Base-by-base conservation (phyloP, 176 grass and related monocot genomes). In the Saccharum officinarum region DNA sequence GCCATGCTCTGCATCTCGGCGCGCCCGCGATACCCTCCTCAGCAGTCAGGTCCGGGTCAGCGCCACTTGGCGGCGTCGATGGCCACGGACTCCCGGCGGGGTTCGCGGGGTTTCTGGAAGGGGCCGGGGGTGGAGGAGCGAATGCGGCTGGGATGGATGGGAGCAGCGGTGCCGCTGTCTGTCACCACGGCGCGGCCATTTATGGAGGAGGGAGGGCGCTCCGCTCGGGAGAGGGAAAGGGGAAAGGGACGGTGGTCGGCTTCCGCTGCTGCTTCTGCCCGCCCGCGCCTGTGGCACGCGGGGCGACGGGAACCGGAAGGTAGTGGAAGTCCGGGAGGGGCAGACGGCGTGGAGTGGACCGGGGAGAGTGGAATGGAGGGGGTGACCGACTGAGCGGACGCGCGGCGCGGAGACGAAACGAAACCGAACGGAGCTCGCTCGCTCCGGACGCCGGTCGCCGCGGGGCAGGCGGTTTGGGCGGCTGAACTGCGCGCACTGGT, bases 1-100 rank as follows among this genome's bases (percentile, higher is more conserved):
- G 75, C 74, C 75, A 80, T 83, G 84, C 60, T 75, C 75, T 87
- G 80, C 89, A 90, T 90, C 89, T 83, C 69, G 74, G 60, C 7
- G 44, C n/a, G 71, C n/a, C 41, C 60, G 60, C 31, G 47, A 12
- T n/a, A 40, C 31, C 61, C 45, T 10, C 39, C 5, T 23, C 34
- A 36, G 34, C 34, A 36, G 34, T 52, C 52, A 57, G 52, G 18
- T 57, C 52, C 18, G 52, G 52, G 52, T 20, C 16, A 1, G 7
- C 54, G 52, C 20, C 54, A 57, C 55, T 23, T n/a, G 25, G 61
- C 25, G 23, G 61, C 61, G 61, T 23, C 23, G 22, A 54, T 71
- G 49, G 46, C 20, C 10, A 5, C 63, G 14, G 5, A 52, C 3
- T 10, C 4, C 18, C 17, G 17, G 31, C 8, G 33, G 33, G 33